Evolutionary conservation across 1,139 yeast species (phyloP).

Genomic region (Saccharomyces hybrid): DNA sequence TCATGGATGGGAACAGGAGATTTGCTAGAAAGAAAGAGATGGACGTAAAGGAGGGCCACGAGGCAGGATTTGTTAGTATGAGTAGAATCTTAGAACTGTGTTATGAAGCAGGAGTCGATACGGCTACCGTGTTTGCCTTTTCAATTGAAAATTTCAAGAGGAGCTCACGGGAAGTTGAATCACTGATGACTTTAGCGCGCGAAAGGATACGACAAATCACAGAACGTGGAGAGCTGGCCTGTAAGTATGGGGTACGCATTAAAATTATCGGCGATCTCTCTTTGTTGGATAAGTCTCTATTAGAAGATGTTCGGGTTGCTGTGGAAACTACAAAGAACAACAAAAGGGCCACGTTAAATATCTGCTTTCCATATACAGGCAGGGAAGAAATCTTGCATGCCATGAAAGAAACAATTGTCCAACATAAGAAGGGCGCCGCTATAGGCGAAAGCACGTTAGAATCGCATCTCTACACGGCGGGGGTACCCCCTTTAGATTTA

Average conservation of each 20-base stretch:
- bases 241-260: slow-evolving; percentile 68
- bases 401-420: slow-evolving; percentile 39
- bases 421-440: neutral
- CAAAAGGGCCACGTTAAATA: slow-evolving; percentile 66
- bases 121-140: slow-evolving; percentile 89
- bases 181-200: slow-evolving; percentile 83
- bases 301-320: slow-evolving; percentile 51
- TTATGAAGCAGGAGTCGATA: slow-evolving; percentile 75
- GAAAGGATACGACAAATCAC: slow-evolving; percentile 65
- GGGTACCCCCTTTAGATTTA: slow-evolving; percentile 67
- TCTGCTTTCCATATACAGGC: slow-evolving; percentile 93
- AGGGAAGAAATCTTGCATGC: slow-evolving; percentile 81
- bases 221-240: slow-evolving; percentile 73
- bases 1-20: slow-evolving; percentile 96
- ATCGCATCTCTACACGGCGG: slow-evolving; percentile 52
- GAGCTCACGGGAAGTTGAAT: slow-evolving; percentile 69
- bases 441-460: slow-evolving; percentile 42
- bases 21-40: slow-evolving; percentile 67
- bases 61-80: slow-evolving; percentile 85
- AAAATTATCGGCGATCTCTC: slow-evolving; percentile 64
- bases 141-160: slow-evolving; percentile 91
- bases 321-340: slow-evolving; percentile 63
- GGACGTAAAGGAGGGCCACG: slow-evolving; percentile 85
- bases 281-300: slow-evolving; percentile 65
- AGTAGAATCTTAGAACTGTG: slow-evolving; percentile 70